Conservation (phyloP, 2,329 filamentous ascomycete genomes). For the Xylaria sp. region DNA sequence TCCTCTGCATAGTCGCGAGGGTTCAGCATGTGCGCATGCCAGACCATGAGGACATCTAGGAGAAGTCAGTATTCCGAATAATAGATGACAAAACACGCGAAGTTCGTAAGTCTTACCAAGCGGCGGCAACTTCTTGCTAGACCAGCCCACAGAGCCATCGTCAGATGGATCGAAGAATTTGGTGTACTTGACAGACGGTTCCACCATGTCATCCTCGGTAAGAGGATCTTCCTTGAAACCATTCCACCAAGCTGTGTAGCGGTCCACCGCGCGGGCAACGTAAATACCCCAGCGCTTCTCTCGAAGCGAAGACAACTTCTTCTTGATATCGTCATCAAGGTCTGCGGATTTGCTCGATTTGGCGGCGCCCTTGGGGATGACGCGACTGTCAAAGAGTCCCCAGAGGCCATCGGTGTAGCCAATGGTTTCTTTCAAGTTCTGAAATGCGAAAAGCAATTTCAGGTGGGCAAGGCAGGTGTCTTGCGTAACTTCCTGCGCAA, state of each 20-base stretch:
- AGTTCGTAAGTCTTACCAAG: slow-evolving; percentile 42
- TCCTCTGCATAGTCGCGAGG: slow-evolving; percentile 71
- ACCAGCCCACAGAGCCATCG: slow-evolving; percentile 33
- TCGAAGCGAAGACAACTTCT: slow-evolving; percentile 48
- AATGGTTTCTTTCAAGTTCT: slow-evolving; percentile 61
- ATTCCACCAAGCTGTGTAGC: slow-evolving; percentile 64
- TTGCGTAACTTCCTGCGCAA: slow-evolving; percentile 35
- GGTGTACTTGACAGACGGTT: slow-evolving; percentile 26
- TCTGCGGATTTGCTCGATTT: slow-evolving; percentile 12
- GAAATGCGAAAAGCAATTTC: slow-evolving; percentile 64
- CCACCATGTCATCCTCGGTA: slow-evolving; percentile 35
- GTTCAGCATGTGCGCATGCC: slow-evolving; percentile 75
- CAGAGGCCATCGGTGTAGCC: slow-evolving; percentile 64
- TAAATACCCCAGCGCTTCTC: slow-evolving; percentile 73
- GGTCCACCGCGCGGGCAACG: slow-evolving; percentile 60
- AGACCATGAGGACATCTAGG: slow-evolving; percentile 68
- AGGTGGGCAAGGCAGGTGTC: slow-evolving; percentile 67
- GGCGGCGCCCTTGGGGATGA: slow-evolving; percentile 22
- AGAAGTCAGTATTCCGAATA: slow-evolving; percentile 23
- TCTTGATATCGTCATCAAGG: slow-evolving; percentile 35
- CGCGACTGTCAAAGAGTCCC: slow-evolving; percentile 49
- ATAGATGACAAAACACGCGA: background rate
- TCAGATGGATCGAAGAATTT: background rate
- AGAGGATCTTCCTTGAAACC: slow-evolving; percentile 32
- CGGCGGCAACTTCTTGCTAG: slow-evolving; percentile 46